These are phyloP conservation scores for Anethum foeniculum DNA, from an alignment of 140 eudicot species.

Conservation along the genomic window DNA sequence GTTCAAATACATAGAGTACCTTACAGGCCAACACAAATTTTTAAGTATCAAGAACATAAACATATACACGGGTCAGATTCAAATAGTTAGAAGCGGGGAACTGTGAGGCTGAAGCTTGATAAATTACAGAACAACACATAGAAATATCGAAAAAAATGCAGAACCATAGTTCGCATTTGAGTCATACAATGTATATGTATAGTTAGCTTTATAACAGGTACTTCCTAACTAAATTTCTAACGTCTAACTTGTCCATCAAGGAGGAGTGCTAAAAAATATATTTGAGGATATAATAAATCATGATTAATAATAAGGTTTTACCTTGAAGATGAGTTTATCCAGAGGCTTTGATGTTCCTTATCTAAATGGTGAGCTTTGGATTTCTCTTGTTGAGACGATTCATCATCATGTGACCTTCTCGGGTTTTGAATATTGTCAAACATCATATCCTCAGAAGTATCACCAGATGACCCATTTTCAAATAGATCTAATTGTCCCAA, in stretches of 20 bases:
- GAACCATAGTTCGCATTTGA: not conserved
- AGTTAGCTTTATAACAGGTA: not conserved
- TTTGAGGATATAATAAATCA: not conserved
- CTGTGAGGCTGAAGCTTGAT: not conserved
- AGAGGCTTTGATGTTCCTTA: conserved; percentile 56
- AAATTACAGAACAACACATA: not conserved
- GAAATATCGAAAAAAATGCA: not conserved
- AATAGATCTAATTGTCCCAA: conserved; percentile 62
- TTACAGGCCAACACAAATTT: not conserved
- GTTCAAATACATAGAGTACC: not conserved
- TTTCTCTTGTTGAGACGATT: conserved; percentile 40
- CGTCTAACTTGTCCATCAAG: not conserved
- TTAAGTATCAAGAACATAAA: not conserved
- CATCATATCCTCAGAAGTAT: conserved; percentile 70
- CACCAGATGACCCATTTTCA: conserved; percentile 90
- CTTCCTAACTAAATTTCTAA: not conserved
- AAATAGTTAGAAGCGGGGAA: not conserved
- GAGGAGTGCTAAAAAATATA: not conserved
- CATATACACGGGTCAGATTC: not conserved
- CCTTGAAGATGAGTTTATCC: conserved; percentile 93
- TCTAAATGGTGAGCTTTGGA: conserved; percentile 40
- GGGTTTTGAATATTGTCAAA: conserved; percentile 43
- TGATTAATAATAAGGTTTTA: conserved; percentile 7
- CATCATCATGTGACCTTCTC: conserved; percentile 31
- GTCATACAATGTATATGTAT: not conserved